A percentile compares a stretch with the other conserved stretches of the same genome.
phyloP scores from a whole-genome alignment of 2,329 filamentous ascomycete genomes.

The Pseudopithomyces chartarum region DNA sequence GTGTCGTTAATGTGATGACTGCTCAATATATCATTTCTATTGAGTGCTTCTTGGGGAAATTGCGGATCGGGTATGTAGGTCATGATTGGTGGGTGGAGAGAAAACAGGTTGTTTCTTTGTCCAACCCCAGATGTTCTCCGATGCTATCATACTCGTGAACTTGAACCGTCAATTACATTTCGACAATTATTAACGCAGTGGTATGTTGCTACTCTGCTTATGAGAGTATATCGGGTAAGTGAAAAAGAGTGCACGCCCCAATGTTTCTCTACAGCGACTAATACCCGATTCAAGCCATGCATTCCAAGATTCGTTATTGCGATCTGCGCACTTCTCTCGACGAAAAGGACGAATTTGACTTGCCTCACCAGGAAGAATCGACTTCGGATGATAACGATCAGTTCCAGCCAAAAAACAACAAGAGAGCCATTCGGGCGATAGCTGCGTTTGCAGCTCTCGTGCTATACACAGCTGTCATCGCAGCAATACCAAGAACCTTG shows the following conservation, averaged over 20 bases:
- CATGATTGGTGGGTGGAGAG: no score
- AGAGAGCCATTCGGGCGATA: neutral
- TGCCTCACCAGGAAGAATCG: neutral
- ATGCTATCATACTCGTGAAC: no score
- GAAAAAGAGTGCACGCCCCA: neutral
- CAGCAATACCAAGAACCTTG: neutral
- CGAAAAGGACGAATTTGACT: neutral
- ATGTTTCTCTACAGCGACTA: neutral
- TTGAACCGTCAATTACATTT: no score
- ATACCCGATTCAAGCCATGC: neutral
- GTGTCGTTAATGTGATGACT: no score
- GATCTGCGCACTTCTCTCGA: neutral
- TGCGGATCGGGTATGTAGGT: no score
- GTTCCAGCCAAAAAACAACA: neutral
- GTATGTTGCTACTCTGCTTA: no score
- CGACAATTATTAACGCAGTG: no score
- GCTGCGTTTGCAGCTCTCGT: neutral
- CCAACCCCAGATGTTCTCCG: no score
- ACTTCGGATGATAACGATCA: no score
- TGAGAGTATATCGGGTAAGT: neutral
- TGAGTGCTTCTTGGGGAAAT: no score
- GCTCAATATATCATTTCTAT: no score
- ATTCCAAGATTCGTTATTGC: neutral
- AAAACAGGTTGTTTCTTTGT: no score
- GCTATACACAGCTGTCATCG: neutral